These are phyloP conservation scores for Globisporangium nagaii DNA, from an alignment of 352 stramenopile species.

Conservation along the genomic window DNA sequence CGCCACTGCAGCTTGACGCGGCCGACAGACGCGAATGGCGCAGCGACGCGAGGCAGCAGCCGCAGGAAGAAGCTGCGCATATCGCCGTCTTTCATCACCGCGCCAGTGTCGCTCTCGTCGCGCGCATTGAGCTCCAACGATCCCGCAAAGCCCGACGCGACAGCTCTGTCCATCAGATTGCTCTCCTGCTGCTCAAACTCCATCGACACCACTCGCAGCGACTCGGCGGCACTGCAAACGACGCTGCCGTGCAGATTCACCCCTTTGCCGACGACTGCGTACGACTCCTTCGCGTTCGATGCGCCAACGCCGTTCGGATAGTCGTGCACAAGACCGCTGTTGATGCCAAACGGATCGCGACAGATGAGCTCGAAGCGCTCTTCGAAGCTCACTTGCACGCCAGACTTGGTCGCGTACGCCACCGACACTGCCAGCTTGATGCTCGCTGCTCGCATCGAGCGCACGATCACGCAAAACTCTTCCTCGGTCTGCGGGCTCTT, in stretches of 20 bases:
- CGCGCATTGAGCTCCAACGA: conserved; percentile 1
- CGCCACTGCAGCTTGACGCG: conserved; percentile 58
- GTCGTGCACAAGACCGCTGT: conserved; percentile 54
- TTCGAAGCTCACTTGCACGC: conserved; percentile 57
- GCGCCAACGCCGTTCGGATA: conserved; percentile 43
- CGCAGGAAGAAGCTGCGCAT: conserved; percentile 55
- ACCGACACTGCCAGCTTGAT: conserved; percentile 45
- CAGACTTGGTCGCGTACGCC: conserved; percentile 60
- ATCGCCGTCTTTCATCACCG: conserved; percentile 54
- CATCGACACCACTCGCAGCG: conserved; percentile 46
- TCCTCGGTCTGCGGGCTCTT: conserved; percentile 34
- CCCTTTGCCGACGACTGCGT: conserved; percentile 56
- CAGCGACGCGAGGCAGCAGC: conserved; percentile 34
- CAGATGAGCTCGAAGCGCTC: conserved; percentile 63
- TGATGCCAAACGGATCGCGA: conserved; percentile 52
- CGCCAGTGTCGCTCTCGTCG: conserved; percentile 5
- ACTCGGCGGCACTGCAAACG: conserved; percentile 43
- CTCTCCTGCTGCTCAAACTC: conserved; percentile 39
- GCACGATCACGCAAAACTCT: conserved; percentile 52
- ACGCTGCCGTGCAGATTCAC: conserved; percentile 57
- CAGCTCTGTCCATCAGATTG: conserved; percentile 25
- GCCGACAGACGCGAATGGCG: conserved; percentile 46
- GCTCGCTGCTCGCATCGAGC: conserved; percentile 32
- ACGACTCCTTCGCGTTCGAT: conserved; percentile 30
- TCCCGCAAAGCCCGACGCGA: conserved; percentile 38